A percentile compares a stretch with the other conserved stretches of the same genome.
phyloP scores from a whole-genome alignment of 441 rosid species.

The Metrosideros polymorpha region DNA sequence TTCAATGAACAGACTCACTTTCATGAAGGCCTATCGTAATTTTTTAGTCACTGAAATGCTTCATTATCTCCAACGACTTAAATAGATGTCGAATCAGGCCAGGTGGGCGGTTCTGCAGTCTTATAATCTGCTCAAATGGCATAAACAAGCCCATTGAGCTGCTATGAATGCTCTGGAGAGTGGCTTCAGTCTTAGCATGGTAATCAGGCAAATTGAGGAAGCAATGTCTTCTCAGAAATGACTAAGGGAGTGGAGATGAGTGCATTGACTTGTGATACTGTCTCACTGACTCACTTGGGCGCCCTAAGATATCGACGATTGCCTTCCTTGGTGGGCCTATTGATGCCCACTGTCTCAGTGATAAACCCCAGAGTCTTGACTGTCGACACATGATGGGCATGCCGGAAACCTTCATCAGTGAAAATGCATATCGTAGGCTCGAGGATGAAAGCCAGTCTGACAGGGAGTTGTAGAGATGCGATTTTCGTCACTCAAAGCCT shows the following conservation, averaged over 20 bases:
- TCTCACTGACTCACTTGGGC: not conserved
- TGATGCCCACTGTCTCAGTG: not conserved
- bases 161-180: constrained; percentile 79
- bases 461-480: not conserved
- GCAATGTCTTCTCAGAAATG: constrained; percentile 44
- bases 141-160: constrained; percentile 61
- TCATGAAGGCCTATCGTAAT: not conserved
- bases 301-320: not conserved
- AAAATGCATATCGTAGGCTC: not conserved
- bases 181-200: constrained; percentile 64
- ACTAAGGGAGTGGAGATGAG: not conserved
- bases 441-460: not conserved
- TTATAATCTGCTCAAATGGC: constrained; percentile 89
- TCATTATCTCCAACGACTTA: not conserved
- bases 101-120: constrained; percentile 3
- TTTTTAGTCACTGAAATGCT: not conserved
- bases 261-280: not conserved
- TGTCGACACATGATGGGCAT: not conserved
- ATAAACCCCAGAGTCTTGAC: not conserved
- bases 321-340: not conserved
- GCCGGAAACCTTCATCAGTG: too few species aligned
- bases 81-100: constrained; percentile 9
- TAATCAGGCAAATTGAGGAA: constrained; percentile 69
- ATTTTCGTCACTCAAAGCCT: not conserved
- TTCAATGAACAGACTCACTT: not conserved